Base-by-base conservation (phyloP, 208 protist species). In the Acanthamoeba quina region DNA sequence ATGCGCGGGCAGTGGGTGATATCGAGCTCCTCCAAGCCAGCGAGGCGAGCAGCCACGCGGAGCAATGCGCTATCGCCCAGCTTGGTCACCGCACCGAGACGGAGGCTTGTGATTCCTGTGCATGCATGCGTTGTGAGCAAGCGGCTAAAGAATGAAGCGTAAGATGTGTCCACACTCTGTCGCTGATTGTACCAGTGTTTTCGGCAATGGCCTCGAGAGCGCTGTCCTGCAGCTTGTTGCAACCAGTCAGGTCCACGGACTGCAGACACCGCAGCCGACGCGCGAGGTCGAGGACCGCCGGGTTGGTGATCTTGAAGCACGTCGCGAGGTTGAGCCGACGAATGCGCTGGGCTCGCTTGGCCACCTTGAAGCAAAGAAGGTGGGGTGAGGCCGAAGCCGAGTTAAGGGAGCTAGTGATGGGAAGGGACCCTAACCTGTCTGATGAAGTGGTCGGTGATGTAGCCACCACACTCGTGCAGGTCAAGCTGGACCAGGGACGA, bases 251-350 rank as follows among this genome's bases (percentile, higher is more conserved):
- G 34, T 90, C 82, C 29, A 90, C 56, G 10, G 56, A 41, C 82
- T 90, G 56, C 34, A 90, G 54, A 29, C 29, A 41, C 9, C 54
- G 82, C 82, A 70, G 31, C 26, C 34, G 31, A 0, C 82, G 52
- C 34, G 34, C 82, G 19, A 90, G 44, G 10, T 62, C 52, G n/a
- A 90, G 82, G 3, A 90, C 52, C 13, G 82, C 52, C 34, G 82
- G 60, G 34, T 90, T 90, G 82, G 82, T 70, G 34, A 90, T 49
- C 60, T 90, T 90, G 82, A 66, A 90, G 54, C 82, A 90, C 60
- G 56, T 62, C 1, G 82, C 82, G n/a, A 90, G 52, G 29, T 90
- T 70, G 34, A 90, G 41, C 6, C 26, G 82, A 0, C 60, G 82
- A 3, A 90, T 26, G 49, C 66, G 47, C 3, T 44, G 31, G 34